Base-by-base conservation (phyloP, 2,329 filamentous ascomycete genomes). In the Diaporthe aspalathi region DNA sequence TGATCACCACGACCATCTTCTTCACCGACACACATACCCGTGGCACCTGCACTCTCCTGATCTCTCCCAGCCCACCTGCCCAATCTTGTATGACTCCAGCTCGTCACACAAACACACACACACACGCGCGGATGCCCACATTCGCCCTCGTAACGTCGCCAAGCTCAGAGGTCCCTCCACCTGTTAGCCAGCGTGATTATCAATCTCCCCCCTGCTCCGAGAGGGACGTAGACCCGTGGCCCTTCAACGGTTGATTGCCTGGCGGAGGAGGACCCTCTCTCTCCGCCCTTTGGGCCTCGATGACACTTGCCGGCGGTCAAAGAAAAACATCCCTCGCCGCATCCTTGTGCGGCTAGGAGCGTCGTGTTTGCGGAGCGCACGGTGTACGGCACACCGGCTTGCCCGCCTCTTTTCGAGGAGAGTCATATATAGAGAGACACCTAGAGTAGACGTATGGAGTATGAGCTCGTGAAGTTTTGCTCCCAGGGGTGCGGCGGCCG, bases 221-320 rank as follows among this genome's bases (percentile, higher is more conserved):
- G 32, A 32, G 32, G 32, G 32, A 32, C 32, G 32, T 32, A 8
- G 5, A 32, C 35, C 9, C 6, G 6, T 38, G 35, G 11, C 11
- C 35, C 11, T 12, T 17, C 24, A 27, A 22, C 40, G 8, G 14
- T 7, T 38, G 60, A 38, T 65, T 50, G 60, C 60, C 45, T 24
- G 38, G 20, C 11, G 17, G 16, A 35, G 29, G 14, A 24, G 32
- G 5, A 60, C 3, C n/a, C n/a, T n/a, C 16, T 22, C 20, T 5
- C 4, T 20, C 20, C 43, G 20, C 60, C 14, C 27, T 63, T 63
- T 43, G 14, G 14, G 35, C 29, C 20, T 24, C 45, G 29, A 27
- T 17, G 45, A 11, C 29, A 50, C 45, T 38, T 65, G 45, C 60
- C 60, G 45, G 60, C 60, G 60, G 60, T 65, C 60, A 65, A 22